phyloP scores from a whole-genome alignment of 345 rosid genomes.

The Eucalyptus regnans region DNA sequence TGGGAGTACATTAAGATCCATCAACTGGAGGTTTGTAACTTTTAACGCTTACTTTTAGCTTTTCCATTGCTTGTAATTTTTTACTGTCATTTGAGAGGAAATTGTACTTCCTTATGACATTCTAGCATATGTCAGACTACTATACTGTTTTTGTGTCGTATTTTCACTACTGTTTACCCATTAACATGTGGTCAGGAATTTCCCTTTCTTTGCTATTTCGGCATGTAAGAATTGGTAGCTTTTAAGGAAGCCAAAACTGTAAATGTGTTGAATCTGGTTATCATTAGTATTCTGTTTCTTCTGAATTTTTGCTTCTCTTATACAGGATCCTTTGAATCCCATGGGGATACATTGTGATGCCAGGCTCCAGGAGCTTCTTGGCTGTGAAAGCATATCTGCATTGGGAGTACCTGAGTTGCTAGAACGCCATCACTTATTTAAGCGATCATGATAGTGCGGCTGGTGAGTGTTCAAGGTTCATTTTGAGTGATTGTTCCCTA shows the following conservation, averaged over 20 bases:
- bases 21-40: constrained; percentile 53
- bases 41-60: neutral
- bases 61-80: neutral
- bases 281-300: neutral
- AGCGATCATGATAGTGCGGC: constrained; percentile 32
- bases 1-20: constrained; percentile 76
- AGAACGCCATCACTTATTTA: constrained; percentile 58
- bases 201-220: neutral
- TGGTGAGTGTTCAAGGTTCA: neutral
- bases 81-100: neutral
- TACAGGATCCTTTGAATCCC: constrained; percentile 64
- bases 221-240: neutral
- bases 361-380: constrained; percentile 71
- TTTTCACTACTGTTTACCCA: neutral
- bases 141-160: neutral
- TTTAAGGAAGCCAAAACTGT: neutral
- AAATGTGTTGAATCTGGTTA: neutral
- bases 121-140: neutral
- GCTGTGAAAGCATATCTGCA: constrained; percentile 83
- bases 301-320: neutral
- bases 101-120: neutral
- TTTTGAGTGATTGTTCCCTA: neutral
- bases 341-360: constrained; percentile 75
- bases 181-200: neutral
- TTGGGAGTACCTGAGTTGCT: constrained; percentile 63